A percentile compares a stretch with the other conserved stretches of the same genome.
phyloP scores from a whole-genome alignment of 495 filamentous ascomycete species.

The Cladorrhinum samala region DNA sequence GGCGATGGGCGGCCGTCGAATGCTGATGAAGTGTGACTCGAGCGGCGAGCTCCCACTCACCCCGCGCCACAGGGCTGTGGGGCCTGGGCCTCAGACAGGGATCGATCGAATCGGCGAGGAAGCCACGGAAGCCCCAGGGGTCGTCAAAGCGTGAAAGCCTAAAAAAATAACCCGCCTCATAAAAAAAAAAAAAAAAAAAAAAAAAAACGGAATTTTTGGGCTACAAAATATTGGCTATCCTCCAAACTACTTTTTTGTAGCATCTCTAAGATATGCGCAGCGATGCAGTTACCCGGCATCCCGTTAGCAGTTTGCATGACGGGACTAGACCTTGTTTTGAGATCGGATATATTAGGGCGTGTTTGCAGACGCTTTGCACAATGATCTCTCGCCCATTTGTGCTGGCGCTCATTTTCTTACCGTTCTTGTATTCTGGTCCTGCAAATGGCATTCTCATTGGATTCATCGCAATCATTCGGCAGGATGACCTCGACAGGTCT shows the following conservation, averaged over 20 bases:
- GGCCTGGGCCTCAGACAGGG: neutral
- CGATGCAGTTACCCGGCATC: neutral
- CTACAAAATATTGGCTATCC: neutral
- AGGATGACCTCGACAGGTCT: neutral
- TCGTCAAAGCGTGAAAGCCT: too few relatives aligned
- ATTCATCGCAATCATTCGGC: neutral
- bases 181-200: too few relatives aligned
- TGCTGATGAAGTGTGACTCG: slow-evolving; percentile 31
- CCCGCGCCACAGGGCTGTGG: neutral
- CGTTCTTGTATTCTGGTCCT: neutral
- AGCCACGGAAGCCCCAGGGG: too few relatives aligned
- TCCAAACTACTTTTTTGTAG: too few relatives aligned
- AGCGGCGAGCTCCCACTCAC: slow-evolving; percentile 18
- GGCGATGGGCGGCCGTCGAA: slow-evolving; percentile 30
- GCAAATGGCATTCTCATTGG: neutral
- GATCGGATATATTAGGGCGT: too few relatives aligned
- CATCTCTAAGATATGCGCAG: too few relatives aligned
- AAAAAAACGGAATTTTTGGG: too few relatives aligned
- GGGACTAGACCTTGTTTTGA: neutral
- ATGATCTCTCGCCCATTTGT: too few relatives aligned
- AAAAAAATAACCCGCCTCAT: too few relatives aligned
- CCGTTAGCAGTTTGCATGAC: neutral
- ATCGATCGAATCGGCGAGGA: neutral
- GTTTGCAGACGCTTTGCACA: too few relatives aligned
- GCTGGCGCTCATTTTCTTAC: neutral